phyloP scores from a whole-genome alignment of 352 stramenopile species.

The Globisporangium recalcitrans region DNA sequence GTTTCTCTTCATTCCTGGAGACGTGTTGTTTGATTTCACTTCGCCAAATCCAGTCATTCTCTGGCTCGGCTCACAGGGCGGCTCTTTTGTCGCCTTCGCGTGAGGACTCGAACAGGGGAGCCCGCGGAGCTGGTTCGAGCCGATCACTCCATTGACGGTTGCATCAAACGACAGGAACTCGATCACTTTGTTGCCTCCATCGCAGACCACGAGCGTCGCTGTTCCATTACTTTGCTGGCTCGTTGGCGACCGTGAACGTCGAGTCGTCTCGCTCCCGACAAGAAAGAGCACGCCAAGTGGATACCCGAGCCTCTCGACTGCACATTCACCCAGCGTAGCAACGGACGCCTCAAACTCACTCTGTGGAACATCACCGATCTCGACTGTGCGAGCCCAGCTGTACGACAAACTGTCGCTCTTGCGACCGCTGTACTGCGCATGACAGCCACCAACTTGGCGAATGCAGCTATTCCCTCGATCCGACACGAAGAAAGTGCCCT shows the following conservation, averaged over 20 bases:
- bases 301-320: slow-evolving; percentile 10
- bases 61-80: background rate
- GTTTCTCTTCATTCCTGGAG: background rate
- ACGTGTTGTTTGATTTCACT: background rate
- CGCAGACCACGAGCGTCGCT: slow-evolving; percentile 19
- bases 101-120: background rate
- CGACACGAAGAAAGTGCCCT: slow-evolving; percentile 34
- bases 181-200: slow-evolving; percentile 23
- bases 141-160: background rate
- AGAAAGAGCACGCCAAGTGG: slow-evolving; percentile 14
- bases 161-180: slow-evolving; percentile 11
- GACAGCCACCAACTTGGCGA: slow-evolving; percentile 31
- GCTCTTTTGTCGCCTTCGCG: background rate
- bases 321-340: background rate
- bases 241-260: background rate
- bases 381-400: slow-evolving; percentile 39
- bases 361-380: slow-evolving; percentile 19
- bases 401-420: slow-evolving; percentile 20
- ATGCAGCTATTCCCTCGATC: slow-evolving; percentile 42
- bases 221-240: background rate
- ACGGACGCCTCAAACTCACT: slow-evolving; percentile 6
- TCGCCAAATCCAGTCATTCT: background rate
- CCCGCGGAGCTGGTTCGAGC: background rate
- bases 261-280: background rate
- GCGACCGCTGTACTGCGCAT: slow-evolving; percentile 8